Evolutionary conservation across 352 stramenopile genomes (phyloP).

Genomic region (Globisporangium cederbergense): DNA sequence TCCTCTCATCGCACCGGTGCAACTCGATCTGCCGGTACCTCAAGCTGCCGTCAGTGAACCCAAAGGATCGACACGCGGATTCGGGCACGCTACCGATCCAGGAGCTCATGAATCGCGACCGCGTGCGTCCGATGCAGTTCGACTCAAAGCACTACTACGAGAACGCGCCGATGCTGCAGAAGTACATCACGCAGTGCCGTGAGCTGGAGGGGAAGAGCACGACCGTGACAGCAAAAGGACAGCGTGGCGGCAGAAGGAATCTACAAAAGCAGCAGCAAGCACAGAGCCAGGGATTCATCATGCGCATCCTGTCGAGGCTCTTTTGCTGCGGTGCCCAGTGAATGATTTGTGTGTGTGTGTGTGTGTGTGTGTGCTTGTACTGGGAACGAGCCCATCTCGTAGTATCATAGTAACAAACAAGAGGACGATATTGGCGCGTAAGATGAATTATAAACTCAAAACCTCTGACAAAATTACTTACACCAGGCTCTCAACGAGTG

Average conservation of each 20-base stretch:
- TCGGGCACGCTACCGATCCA: constrained; percentile 73
- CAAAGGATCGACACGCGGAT: constrained; percentile 72
- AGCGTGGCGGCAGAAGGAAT: background rate
- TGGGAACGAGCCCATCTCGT: background rate
- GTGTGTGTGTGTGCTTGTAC: background rate
- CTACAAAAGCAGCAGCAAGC: background rate
- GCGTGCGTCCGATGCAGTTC: constrained; percentile 66
- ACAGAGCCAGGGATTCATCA: constrained; percentile 4
- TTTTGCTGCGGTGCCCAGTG: constrained; percentile 14
- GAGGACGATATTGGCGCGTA: background rate
- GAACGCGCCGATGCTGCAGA: constrained; percentile 81
- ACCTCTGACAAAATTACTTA: constrained; percentile 8
- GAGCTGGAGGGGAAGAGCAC: constrained; percentile 36
- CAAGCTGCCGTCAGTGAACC: constrained; percentile 78
- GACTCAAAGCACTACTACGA: constrained; percentile 88
- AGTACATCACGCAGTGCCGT: constrained; percentile 75
- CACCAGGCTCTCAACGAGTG: constrained; percentile 38
- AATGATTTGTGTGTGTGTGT: background rate
- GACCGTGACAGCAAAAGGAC: background rate
- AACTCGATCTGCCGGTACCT: constrained; percentile 88
- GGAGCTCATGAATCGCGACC: constrained; percentile 76
- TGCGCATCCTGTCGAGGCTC: constrained; percentile 7
- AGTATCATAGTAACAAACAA: background rate
- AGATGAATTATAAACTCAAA: background rate
- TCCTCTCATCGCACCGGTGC: constrained; percentile 83